A percentile compares a stretch with the other conserved stretches of the same genome.
phyloP scores from a whole-genome alignment of 768 basidiomycete genomes.

The Crepidotus variabilis region DNA sequence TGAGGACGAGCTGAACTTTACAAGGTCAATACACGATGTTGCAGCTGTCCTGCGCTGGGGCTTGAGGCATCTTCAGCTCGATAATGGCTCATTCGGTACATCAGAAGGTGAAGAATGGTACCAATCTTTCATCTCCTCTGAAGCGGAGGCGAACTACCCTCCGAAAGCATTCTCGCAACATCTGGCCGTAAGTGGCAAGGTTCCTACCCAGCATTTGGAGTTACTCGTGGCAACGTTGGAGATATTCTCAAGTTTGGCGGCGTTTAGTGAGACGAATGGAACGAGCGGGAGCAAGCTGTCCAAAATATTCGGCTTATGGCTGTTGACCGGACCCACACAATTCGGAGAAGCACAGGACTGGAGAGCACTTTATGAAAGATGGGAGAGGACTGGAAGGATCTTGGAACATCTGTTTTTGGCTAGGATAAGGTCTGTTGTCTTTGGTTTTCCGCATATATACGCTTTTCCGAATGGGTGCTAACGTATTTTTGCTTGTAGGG shows the following conservation, averaged over 20 bases:
- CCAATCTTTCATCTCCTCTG: slow-evolving; percentile 53
- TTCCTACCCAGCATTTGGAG: slow-evolving; percentile 56
- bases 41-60: slow-evolving; percentile 83
- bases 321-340: slow-evolving; percentile 44
- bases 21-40: slow-evolving; percentile 70
- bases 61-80: slow-evolving; percentile 66
- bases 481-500: slow-evolving; percentile 33
- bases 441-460: not conserved
- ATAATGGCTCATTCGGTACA: slow-evolving; percentile 57
- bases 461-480: not conserved
- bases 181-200: slow-evolving; percentile 42
- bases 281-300: slow-evolving; percentile 77
- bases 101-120: slow-evolving; percentile 66
- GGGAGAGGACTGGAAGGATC: slow-evolving; percentile 71
- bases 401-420: slow-evolving; percentile 77
- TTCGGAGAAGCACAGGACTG: slow-evolving; percentile 53
- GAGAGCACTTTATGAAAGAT: slow-evolving; percentile 63
- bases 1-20: slow-evolving; percentile 59
- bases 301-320: slow-evolving; percentile 72
- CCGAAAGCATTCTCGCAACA: slow-evolving; percentile 57
- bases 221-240: slow-evolving; percentile 56
- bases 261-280: slow-evolving; percentile 68
- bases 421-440: slow-evolving; percentile 55
- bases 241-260: slow-evolving; percentile 65
- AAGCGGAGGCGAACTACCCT: slow-evolving; percentile 59